phyloP scores from a whole-genome alignment of 306 rosid genomes.

The Leucaena leucocephala region DNA sequence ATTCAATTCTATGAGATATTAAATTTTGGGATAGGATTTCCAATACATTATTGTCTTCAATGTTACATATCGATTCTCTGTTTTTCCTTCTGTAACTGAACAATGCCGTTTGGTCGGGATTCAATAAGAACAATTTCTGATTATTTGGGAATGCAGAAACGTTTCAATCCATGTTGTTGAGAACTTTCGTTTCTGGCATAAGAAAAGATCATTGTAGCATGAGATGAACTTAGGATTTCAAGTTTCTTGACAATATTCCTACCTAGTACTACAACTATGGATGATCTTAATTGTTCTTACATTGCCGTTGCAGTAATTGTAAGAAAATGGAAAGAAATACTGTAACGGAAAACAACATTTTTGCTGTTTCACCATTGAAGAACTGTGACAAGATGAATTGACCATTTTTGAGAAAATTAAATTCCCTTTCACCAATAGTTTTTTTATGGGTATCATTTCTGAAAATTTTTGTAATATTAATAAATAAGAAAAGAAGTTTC shows the following conservation, averaged over 20 bases:
- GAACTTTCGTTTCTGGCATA: neutral
- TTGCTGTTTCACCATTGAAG: neutral
- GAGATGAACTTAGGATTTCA: neutral
- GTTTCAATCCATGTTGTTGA: neutral
- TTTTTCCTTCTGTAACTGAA: neutral
- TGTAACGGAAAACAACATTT: too few relatives aligned
- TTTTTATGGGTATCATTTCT: neutral
- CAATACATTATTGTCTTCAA: neutral
- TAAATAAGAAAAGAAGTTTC: neutral
- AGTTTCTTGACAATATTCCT: neutral
- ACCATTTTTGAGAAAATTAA: neutral
- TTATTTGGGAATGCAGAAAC: neutral
- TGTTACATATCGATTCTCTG: slow-evolving; percentile 2
- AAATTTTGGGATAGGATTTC: slow-evolving; percentile 8
- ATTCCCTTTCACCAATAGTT: neutral
- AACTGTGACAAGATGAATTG: neutral
- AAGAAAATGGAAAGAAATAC: neutral
- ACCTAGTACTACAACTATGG: neutral
- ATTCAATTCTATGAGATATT: neutral
- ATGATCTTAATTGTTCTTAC: neutral
- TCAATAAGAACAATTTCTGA: neutral
- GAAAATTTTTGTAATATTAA: too few relatives aligned
- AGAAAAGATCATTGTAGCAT: neutral
- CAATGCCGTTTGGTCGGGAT: slow-evolving; percentile 22
- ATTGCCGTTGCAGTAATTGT: neutral